phyloP scores from a whole-genome alignment of 306 rosid genomes.

The Quercus cerris region DNA sequence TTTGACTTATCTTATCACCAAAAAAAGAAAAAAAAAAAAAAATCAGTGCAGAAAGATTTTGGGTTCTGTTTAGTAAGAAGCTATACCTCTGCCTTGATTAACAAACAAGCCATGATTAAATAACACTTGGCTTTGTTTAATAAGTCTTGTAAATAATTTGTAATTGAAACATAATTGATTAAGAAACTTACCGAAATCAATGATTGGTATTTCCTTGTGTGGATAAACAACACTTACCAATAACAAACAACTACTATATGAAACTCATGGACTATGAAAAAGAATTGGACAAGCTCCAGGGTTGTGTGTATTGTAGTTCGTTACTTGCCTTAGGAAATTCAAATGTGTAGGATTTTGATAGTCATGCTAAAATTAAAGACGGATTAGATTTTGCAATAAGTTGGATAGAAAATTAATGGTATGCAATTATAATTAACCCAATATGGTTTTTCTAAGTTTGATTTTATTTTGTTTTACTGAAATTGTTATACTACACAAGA shows the following conservation, averaged over 20 bases:
- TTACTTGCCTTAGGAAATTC: not conserved
- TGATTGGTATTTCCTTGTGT: not conserved
- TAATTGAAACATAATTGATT: not conserved
- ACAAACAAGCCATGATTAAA: not conserved
- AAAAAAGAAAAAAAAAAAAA: no score
- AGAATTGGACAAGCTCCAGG: not conserved
- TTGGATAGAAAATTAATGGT: not conserved
- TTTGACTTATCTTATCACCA: not conserved
- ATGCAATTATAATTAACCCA: not conserved
- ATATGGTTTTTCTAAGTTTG: not conserved
- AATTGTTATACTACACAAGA: conserved; percentile 11
- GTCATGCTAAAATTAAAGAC: not conserved
- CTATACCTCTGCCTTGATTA: not conserved
- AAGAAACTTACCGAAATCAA: not conserved
- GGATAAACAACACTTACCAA: not conserved
- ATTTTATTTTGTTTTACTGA: not conserved
- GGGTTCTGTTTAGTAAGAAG: not conserved
- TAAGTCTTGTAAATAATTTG: not conserved
- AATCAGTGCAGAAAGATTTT: not conserved
- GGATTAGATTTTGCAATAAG: not conserved
- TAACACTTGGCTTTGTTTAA: not conserved
- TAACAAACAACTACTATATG: not conserved
- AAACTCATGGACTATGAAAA: not conserved
- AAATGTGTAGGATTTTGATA: not conserved
- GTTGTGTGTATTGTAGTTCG: not conserved